phyloP scores from a whole-genome alignment of 2,329 filamentous ascomycete genomes.

The Fusarium tuaranense region DNA sequence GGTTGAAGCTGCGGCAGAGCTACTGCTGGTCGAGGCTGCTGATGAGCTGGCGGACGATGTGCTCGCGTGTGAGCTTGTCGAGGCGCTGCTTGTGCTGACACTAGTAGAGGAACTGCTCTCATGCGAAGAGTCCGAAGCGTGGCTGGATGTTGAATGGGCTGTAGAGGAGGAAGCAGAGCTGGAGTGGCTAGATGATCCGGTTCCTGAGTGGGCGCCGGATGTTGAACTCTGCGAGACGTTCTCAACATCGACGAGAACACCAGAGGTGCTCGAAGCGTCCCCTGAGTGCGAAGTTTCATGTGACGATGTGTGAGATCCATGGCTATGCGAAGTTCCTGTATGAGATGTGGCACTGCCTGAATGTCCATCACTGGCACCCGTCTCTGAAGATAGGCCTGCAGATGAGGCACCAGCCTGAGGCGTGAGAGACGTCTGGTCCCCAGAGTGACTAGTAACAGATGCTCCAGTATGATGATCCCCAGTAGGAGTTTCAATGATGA shows the following conservation, averaged over 20 bases:
- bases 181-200: neutral
- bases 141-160: neutral
- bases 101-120: neutral
- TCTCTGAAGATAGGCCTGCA: neutral
- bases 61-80: neutral
- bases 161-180: neutral
- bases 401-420: neutral
- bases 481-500: slow-evolving; percentile 2
- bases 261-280: neutral
- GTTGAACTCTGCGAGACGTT: neutral
- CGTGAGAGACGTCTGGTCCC: neutral
- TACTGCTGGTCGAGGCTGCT: neutral
- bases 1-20: neutral
- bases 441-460: neutral
- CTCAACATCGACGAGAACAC: neutral
- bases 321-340: neutral
- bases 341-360: neutral
- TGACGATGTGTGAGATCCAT: neutral
- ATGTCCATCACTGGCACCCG: neutral
- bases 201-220: neutral
- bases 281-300: neutral
- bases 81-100: neutral
- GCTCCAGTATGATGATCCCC: neutral
- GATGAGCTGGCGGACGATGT: neutral
- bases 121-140: neutral